Percentiles rank a stretch among this genome's conserved stretches.
Conservation (phyloP, 202 grass and related monocot genomes). For the Panicum hallii region DNA sequence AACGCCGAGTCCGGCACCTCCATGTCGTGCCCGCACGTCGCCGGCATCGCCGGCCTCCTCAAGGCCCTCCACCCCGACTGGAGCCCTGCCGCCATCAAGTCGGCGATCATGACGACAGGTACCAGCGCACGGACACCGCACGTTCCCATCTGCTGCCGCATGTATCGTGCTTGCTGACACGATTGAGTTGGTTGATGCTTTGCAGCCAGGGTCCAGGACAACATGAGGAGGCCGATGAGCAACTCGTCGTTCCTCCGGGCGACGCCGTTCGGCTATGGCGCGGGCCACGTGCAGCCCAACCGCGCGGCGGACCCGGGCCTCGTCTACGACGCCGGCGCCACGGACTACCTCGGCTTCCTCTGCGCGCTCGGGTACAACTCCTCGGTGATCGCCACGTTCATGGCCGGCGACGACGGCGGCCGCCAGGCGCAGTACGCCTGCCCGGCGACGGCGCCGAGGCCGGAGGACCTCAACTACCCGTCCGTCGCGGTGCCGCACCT, state of each 20-base stretch:
- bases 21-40: slow-evolving; percentile 91
- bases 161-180: neutral
- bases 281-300: slow-evolving; percentile 79
- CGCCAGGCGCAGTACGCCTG: slow-evolving; percentile 13
- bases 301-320: slow-evolving; percentile 87
- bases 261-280: slow-evolving; percentile 88
- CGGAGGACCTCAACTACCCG: slow-evolving; percentile 90
- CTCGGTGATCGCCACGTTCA: slow-evolving; percentile 63
- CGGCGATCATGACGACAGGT: slow-evolving; percentile 93
- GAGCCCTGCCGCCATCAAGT: slow-evolving; percentile 92
- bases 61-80: slow-evolving; percentile 75
- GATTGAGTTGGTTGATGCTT: too few species aligned
- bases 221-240: slow-evolving; percentile 62
- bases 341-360: slow-evolving; percentile 81
- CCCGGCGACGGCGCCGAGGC: slow-evolving; percentile 30
- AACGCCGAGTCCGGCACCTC: slow-evolving; percentile 93
- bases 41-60: slow-evolving; percentile 79
- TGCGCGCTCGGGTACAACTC: slow-evolving; percentile 88
- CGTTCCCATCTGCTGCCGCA: neutral
- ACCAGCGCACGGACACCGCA: neutral
- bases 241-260: slow-evolving; percentile 71
- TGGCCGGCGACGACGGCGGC: neutral
- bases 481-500: slow-evolving; percentile 72
- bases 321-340: slow-evolving; percentile 66
- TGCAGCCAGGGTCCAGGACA: slow-evolving; percentile 77